Evolutionary conservation across 768 basidiomycete species (phyloP).

Genomic region (Russula sp.): DNA sequence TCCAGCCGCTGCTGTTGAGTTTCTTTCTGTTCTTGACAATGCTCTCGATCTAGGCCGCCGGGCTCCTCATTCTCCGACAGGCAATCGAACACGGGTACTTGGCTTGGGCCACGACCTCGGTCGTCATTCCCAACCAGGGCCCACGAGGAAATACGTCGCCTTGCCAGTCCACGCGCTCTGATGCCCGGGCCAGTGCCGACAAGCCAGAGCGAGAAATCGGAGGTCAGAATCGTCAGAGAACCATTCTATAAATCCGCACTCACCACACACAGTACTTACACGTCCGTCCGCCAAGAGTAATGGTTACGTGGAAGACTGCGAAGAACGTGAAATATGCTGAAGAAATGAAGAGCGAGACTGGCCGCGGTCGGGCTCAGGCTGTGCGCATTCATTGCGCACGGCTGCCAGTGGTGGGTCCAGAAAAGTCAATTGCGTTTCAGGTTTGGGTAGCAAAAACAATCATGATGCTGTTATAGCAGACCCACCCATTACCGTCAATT

Average conservation of each 20-base stretch:
- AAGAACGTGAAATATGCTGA: background rate
- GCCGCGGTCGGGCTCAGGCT: too few species aligned
- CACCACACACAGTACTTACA: background rate
- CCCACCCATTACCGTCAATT: background rate
- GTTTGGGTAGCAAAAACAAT: background rate
- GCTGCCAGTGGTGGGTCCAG: too few species aligned
- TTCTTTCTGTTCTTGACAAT: background rate
- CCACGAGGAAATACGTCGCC: background rate
- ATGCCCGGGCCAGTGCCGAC: background rate
- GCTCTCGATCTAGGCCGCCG: background rate
- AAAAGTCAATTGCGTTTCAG: background rate
- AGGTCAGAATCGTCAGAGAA: slow-evolving; percentile 7
- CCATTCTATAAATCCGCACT: slow-evolving; percentile 8
- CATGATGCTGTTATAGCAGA: background rate
- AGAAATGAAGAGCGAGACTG: background rate
- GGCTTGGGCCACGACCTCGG: background rate
- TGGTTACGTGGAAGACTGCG: background rate
- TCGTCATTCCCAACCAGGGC: background rate
- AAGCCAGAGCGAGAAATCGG: slow-evolving; percentile 1
- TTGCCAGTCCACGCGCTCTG: background rate
- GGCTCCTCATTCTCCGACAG: background rate
- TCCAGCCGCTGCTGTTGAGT: slow-evolving; percentile 1
- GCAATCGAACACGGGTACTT: background rate
- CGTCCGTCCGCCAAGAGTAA: background rate
- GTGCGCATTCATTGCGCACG: too few species aligned